Conservation (phyloP, 2,329 filamentous ascomycete genomes). For the Pseudogymnoascus sp. region DNA sequence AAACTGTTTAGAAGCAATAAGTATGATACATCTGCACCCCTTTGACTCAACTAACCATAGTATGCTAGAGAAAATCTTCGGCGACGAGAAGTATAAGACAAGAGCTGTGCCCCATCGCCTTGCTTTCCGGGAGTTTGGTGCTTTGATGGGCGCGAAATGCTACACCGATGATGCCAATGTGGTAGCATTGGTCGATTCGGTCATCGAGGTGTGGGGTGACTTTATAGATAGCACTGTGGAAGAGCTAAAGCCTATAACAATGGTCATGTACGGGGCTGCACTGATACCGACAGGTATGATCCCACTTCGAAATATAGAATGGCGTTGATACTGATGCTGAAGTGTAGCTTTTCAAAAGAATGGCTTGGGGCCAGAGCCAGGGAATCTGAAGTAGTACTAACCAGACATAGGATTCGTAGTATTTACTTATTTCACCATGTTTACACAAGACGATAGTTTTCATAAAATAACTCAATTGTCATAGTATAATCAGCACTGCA, state of each 20-base stretch:
- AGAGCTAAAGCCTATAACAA: slow-evolving; percentile 6
- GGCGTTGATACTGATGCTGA: not conserved
- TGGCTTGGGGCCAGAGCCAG: not conserved
- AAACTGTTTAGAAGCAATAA: not conserved
- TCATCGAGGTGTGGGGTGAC: slow-evolving; percentile 5
- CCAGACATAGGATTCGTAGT: not conserved
- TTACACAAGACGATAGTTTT: not conserved
- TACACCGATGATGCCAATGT: not conserved
- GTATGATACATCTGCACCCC: not conserved
- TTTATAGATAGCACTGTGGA: not conserved
- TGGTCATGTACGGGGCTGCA: slow-evolving; percentile 9
- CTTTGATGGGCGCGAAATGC: slow-evolving; percentile 7
- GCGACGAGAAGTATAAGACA: not conserved
- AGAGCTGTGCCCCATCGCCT: slow-evolving; percentile 3
- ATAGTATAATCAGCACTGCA: slow-evolving; percentile 2
- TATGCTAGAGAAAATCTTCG: not conserved
- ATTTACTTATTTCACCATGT: not conserved
- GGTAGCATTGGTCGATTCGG: not conserved
- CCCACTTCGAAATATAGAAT: no score
- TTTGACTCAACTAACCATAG: slow-evolving; percentile 9
- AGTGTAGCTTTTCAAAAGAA: not conserved
- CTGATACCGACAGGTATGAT: not conserved
- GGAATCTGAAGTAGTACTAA: not conserved
- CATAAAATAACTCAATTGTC: not conserved
- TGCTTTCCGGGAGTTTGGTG: slow-evolving; percentile 9